Evolutionary conservation across 352 stramenopile species (phyloP), one percentile per base, ranked within the genome.

Genomic region (Phytophthora hybrid): DNA sequence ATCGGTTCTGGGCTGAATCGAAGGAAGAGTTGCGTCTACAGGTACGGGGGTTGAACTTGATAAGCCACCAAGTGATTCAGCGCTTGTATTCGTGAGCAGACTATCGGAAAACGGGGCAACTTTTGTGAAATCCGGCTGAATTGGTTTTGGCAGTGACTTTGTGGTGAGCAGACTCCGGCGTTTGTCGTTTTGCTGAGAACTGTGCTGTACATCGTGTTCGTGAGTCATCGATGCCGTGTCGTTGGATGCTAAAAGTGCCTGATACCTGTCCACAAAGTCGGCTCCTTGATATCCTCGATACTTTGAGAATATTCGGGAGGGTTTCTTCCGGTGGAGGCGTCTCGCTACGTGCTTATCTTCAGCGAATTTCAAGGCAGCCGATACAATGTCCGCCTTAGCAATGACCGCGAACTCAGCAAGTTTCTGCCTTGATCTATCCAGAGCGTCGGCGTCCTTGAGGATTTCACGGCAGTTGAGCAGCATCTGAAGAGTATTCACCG

Each of bases 401-500:
- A 44, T 16, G 19, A 44, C 23, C 9, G 23, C 21, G 7, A 26
- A 32, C 1, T 29, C 14, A 23, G 19, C 32, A 5, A 67, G 49
- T 34, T 64, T 23, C 0, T 14, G 23, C 21, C 58, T 55, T 18
- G 49, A 10, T 10, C 23, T 31, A 10, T 54, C n/a, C 6, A 72
- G 32, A n/a, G 44, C 19, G n/a, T 53, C 16, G 9, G 32, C 54
- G 39, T 66, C 60, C 41, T 55, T 49, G 1, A 78, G 18, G 26
- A 78, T 73, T 14, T 66, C 51, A 16, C 59, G 60, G n/a, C 67
- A 78, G 16, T 74, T 66, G 5, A 69, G 5, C 14, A 69, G 0
- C 58, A 67, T 61, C 4, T 78, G 68, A 6, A 68, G 9, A 0
- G 60, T 49, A n/a, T 78, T 73, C 23, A 79, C 69, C 2, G 55